Evolutionary conservation across 2,329 filamentous ascomycete species (phyloP).

Genomic region (Xylaria sp.): DNA sequence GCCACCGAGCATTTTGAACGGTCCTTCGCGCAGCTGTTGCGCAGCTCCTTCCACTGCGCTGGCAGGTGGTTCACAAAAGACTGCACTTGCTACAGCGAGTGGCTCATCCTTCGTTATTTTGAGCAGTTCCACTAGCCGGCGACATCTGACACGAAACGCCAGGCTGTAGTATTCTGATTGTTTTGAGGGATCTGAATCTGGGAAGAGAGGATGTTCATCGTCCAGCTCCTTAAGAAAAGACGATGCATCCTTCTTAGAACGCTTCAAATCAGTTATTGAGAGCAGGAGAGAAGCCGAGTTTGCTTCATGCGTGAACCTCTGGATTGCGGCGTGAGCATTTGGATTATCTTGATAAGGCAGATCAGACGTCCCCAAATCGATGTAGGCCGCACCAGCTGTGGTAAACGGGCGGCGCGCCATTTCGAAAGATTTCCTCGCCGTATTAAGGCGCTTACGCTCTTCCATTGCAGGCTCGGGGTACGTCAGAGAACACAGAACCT

Average conservation of each 20-base stretch:
- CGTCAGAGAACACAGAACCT: slow-evolving; percentile 35
- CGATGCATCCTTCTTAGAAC: slow-evolving; percentile 21
- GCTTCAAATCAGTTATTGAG: slow-evolving; percentile 36
- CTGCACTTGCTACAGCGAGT: slow-evolving; percentile 36
- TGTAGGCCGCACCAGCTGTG: slow-evolving; percentile 34
- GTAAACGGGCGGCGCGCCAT: slow-evolving; percentile 40
- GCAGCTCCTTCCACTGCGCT: slow-evolving; percentile 20
- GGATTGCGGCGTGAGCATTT: slow-evolving; percentile 27
- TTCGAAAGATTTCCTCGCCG: slow-evolving; percentile 34
- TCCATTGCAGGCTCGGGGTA: slow-evolving; percentile 30
- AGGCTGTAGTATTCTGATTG: slow-evolving; percentile 35
- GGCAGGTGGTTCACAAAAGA: slow-evolving; percentile 43
- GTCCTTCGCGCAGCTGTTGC: slow-evolving; percentile 37
- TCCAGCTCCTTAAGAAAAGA: slow-evolving; percentile 44
- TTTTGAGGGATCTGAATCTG: slow-evolving; percentile 19
- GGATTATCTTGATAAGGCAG: slow-evolving; percentile 37
- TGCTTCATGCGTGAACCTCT: slow-evolving; percentile 37
- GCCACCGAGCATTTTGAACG: slow-evolving; percentile 39
- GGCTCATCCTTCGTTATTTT: slow-evolving; percentile 29
- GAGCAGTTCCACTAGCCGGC: slow-evolving; percentile 40
- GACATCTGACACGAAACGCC: slow-evolving; percentile 44
- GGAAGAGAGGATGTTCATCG: slow-evolving; percentile 40
- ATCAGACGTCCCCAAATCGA: slow-evolving; percentile 34
- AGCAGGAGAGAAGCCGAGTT: slow-evolving; percentile 46
- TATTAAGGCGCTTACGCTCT: slow-evolving; percentile 35